phyloP scores from a whole-genome alignment of 352 stramenopile genomes.

The Phytophthora tubulina region DNA sequence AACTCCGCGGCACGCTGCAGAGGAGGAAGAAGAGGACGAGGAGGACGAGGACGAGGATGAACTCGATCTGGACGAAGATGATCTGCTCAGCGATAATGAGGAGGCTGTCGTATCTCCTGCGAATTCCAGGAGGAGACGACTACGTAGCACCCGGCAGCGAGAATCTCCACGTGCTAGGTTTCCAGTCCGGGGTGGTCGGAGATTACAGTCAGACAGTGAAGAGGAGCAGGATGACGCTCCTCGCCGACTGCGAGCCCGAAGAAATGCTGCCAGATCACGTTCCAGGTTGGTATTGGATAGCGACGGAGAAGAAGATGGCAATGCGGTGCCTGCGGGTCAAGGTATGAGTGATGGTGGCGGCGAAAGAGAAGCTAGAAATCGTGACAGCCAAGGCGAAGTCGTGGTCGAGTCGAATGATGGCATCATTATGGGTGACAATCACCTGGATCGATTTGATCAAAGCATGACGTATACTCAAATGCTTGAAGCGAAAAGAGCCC shows the following conservation, averaged over 20 bases:
- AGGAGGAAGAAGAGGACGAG: conserved; percentile 63
- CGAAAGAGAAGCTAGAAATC: conserved; percentile 17
- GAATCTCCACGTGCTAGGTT: conserved; percentile 35
- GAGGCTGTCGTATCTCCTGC: conserved; percentile 46
- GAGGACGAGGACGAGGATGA: conserved; percentile 71
- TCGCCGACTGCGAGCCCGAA: conserved; percentile 35
- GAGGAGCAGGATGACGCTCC: conserved; percentile 36
- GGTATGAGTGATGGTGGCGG: conserved; percentile 1
- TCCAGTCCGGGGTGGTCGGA: conserved; percentile 49
- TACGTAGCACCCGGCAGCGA: conserved; percentile 44
- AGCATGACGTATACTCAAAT: conserved; percentile 72
- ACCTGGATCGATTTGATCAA: conserved; percentile 82
- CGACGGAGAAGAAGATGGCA: conserved; percentile 39
- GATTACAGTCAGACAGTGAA: conserved; percentile 39
- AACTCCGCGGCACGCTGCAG: conserved; percentile 55
- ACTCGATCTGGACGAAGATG: conserved; percentile 54
- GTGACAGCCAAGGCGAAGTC: conserved; percentile 51
- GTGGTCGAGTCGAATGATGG: conserved; percentile 87
- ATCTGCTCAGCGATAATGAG: conserved; percentile 63
- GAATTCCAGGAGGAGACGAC: conserved; percentile 49
- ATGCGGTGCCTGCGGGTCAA: conserved; percentile 12
- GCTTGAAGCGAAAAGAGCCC: conserved; percentile 61
- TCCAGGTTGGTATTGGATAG: conserved; percentile 42
- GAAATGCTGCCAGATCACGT: conserved; percentile 34
- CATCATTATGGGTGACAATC: conserved; percentile 85